phyloP scores from a whole-genome alignment of 176 grass and related monocot genomes.

The Lolium multiflorum region DNA sequence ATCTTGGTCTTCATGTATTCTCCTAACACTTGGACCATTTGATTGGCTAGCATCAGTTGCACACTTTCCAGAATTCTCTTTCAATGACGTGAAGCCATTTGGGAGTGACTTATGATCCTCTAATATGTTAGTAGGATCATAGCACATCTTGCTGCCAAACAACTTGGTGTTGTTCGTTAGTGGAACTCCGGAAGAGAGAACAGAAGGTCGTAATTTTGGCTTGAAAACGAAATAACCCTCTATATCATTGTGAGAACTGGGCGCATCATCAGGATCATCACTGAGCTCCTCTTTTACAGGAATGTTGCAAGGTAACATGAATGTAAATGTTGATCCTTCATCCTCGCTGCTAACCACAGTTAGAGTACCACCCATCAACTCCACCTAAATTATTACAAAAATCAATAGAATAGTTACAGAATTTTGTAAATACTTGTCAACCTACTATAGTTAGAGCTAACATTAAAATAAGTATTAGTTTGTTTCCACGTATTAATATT shows the following conservation, averaged over 20 bases:
- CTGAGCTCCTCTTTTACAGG: slow-evolving; percentile 63
- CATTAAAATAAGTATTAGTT: slow-evolving; percentile 15
- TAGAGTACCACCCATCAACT: too few species aligned
- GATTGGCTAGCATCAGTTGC: slow-evolving; percentile 18
- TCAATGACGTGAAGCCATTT: too few species aligned
- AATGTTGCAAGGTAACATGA: slow-evolving; percentile 74
- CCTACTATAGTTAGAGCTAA: slow-evolving; percentile 22
- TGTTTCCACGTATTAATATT: slow-evolving; percentile 22
- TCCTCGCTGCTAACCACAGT: slow-evolving; percentile 74
- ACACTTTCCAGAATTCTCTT: too few species aligned
- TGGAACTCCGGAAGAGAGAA: slow-evolving; percentile 33
- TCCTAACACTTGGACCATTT: slow-evolving; percentile 42
- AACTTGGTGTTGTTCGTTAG: slow-evolving; percentile 41
- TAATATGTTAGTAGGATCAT: slow-evolving; percentile 37
- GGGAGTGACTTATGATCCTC: too few species aligned
- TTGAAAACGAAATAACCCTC: slow-evolving; percentile 80
- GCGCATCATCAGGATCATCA: slow-evolving; percentile 67
- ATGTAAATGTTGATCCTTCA: slow-evolving; percentile 80
- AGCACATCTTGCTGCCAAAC: slow-evolving; percentile 46
- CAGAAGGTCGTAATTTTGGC: slow-evolving; percentile 46
- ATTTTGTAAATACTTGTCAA: neutral
- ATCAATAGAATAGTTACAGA: slow-evolving; percentile 32
- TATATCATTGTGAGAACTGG: slow-evolving; percentile 40
- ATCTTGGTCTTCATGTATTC: slow-evolving; percentile 40
- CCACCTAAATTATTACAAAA: slow-evolving; percentile 48